A percentile compares a stretch with the other conserved stretches of the same genome.
These are phyloP conservation scores for Citrus cavaleriei DNA, from an alignment of 345 rosid species.

Conservation along the genomic window DNA sequence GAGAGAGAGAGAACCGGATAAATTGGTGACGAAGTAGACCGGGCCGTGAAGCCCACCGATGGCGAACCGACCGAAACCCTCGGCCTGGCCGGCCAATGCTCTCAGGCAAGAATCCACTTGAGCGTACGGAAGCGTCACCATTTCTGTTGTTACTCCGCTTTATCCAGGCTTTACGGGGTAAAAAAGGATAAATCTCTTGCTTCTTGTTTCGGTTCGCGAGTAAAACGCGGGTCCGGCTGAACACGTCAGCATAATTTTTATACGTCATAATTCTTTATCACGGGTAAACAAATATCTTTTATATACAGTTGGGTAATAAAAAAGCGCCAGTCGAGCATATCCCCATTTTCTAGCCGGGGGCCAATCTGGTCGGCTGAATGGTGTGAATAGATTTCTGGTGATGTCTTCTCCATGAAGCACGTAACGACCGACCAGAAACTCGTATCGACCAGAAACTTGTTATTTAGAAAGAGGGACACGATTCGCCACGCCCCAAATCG, in stretches of 20 bases:
- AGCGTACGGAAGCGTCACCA: slow-evolving; percentile 51
- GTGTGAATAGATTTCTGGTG: too few relatives aligned
- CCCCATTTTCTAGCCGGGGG: too few relatives aligned
- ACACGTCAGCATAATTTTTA: not conserved
- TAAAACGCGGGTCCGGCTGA: not conserved
- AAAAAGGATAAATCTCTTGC: not conserved
- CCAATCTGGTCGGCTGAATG: too few relatives aligned
- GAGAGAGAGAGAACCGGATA: slow-evolving; percentile 43
- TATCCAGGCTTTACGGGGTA: not conserved
- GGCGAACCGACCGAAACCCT: slow-evolving; percentile 84
- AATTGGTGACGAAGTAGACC: slow-evolving; percentile 58
- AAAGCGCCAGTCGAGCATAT: too few relatives aligned
- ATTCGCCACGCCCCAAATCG: too few relatives aligned
- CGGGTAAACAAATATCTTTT: too few relatives aligned
- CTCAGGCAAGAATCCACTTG: slow-evolving; percentile 66
- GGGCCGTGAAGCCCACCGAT: slow-evolving; percentile 80
- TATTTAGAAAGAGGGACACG: too few relatives aligned
- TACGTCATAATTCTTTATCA: not conserved
- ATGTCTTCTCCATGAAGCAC: too few relatives aligned
- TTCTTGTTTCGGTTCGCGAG: not conserved
- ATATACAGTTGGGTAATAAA: too few relatives aligned
- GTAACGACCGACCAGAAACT: too few relatives aligned
- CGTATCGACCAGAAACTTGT: too few relatives aligned
- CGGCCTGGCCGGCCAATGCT: slow-evolving; percentile 77
- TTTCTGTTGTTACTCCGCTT: not conserved